phyloP scores from a whole-genome alignment of 257 asterid genomes.

The Lantana camara region DNA sequence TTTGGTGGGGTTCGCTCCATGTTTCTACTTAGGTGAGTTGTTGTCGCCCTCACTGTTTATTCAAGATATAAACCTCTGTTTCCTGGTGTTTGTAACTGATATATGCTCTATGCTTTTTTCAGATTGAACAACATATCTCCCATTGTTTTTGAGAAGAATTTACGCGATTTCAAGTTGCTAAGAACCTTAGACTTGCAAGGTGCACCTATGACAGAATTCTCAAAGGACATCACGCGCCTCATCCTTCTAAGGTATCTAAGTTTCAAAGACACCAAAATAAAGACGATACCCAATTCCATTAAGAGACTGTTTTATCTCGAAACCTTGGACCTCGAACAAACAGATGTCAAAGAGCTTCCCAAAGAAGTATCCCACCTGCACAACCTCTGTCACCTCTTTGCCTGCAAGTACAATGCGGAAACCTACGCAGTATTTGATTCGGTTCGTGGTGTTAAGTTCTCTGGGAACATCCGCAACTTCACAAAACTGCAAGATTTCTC shows the following conservation, averaged over 20 bases:
- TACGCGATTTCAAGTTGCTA: slow-evolving; percentile 24
- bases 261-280: slow-evolving; percentile 29
- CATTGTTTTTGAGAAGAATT: not conserved
- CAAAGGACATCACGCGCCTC: slow-evolving; percentile 32
- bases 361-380: slow-evolving; percentile 33
- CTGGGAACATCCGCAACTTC: slow-evolving; percentile 23
- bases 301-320: no score
- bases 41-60: not conserved
- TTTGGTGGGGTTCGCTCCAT: slow-evolving; percentile 33
- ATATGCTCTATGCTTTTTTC: slow-evolving; percentile 3
- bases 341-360: slow-evolving; percentile 44
- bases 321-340: slow-evolving; percentile 42
- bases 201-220: slow-evolving; percentile 31
- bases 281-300: slow-evolving; percentile 31
- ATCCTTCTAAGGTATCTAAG: slow-evolving; percentile 42
- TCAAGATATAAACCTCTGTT: no score
- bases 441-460: slow-evolving; percentile 27
- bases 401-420: slow-evolving; percentile 9
- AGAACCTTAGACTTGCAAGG: slow-evolving; percentile 39
- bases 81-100: slow-evolving; percentile 2
- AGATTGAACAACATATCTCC: slow-evolving; percentile 1
- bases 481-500: slow-evolving; percentile 30
- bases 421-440: slow-evolving; percentile 9
- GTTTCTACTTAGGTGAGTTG: slow-evolving; percentile 33
- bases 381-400: no score